Conservation (phyloP, 768 basidiomycete genomes). For the Podaxis sp. region DNA sequence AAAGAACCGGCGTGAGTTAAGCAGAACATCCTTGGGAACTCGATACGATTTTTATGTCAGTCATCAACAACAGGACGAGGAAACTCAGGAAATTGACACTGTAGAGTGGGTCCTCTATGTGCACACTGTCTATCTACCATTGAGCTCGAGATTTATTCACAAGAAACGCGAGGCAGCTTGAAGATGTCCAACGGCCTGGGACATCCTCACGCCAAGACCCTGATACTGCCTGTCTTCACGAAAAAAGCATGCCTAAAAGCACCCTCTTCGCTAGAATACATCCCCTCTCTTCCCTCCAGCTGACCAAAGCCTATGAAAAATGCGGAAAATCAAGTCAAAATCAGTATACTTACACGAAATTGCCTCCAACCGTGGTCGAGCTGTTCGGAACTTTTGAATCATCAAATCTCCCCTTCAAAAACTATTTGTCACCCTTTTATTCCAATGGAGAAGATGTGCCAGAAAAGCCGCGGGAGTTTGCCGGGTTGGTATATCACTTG, state of each 20-base stretch:
- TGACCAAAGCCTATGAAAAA: conserved; percentile 24
- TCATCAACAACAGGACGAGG: background rate
- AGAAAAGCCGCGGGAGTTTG: conserved; percentile 66
- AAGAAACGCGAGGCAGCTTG: background rate
- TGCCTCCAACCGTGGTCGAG: conserved; percentile 47
- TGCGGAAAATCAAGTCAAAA: conserved; percentile 28
- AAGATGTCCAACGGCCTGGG: background rate
- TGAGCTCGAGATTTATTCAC: background rate
- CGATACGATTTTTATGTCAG: background rate
- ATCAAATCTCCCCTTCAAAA: conserved; percentile 47
- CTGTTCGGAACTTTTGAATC: conserved; percentile 40
- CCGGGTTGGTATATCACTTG: conserved; percentile 69
- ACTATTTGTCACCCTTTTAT: conserved; percentile 81
- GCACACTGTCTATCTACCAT: background rate
- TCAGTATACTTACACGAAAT: conserved; percentile 40
- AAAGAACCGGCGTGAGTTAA: background rate
- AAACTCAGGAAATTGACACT: background rate
- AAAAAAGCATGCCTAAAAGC: background rate
- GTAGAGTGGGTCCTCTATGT: background rate
- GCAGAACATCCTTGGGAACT: too few species aligned
- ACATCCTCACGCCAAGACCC: background rate
- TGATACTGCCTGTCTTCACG: background rate
- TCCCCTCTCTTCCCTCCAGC: conserved; percentile 18
- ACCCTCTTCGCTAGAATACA: background rate
- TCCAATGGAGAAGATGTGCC: conserved; percentile 70